Evolutionary conservation across 169 alveolate genomes (phyloP), one percentile per base, ranked within the genome.

Genomic region (Neospora caninum): DNA sequence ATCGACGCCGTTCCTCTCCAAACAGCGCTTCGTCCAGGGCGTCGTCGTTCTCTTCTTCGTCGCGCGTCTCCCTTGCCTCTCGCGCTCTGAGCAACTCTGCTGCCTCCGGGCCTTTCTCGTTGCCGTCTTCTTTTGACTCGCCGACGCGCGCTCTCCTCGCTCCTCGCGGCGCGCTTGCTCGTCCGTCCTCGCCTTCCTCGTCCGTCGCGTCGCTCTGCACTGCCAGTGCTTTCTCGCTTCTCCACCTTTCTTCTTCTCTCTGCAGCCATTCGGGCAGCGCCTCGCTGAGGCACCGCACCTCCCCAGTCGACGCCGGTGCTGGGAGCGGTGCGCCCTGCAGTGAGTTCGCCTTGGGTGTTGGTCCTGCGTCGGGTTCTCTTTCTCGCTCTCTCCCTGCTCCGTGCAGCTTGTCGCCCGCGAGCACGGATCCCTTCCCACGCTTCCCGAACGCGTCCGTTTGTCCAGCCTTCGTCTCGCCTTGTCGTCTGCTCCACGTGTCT

Each of bases 21-120:
- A 4, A 42, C 2, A 82, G 39, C 2, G 67, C 89, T 43, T 82
- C 89, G 18, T 82, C 89, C 54, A 82, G 67, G 10, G 67, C 89
- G 69, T 38, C 89, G 41, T 38, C 89, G 67, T 82, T 36, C 41
- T 82, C 89, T 4, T 82, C 89, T 82, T 82, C 89, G 22, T 29
- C 89, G 43, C 38, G 84, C 43, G 25, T 73, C 84, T n/a, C 84
- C 9, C 45, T 18, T 4, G 27, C 39, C 84, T 41, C 42, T 31
- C 84, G 84, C 45, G 27, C 4, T 36, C 42, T 20, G 1, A 6
- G 16, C n/a, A n/a, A n/a, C n/a, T n/a, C n/a, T 6, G 39, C 42
- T 43, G 84, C 43, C 84, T n/a, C 84, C 84, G 13, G 22, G 13
- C 58, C 4, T 73, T 9, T 29, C 73, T 64, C 31, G 73, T 29